Percentiles rank a stretch among this genome's conserved stretches.
Evolutionary conservation across 129 eudicot genomes (phyloP).

Genomic region (Arctium minus): DNA sequence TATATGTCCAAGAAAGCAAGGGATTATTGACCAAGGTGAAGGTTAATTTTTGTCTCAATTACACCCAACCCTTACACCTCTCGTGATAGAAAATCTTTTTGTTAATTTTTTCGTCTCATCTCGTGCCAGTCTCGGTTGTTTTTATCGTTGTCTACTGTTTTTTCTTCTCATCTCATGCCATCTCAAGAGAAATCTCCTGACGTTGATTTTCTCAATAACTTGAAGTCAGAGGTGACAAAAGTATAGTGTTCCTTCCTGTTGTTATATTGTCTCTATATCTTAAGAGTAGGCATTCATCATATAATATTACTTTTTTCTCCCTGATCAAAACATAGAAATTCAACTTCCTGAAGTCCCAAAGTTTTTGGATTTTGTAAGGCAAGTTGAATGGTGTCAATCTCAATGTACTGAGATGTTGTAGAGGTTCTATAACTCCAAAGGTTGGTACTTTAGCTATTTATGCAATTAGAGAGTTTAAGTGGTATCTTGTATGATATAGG

Average conservation of each 20-base stretch:
- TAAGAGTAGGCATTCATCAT: constrained; percentile 1
- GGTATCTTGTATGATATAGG: neutral
- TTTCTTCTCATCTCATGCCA: constrained; percentile 26
- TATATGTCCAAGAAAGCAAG: constrained; percentile 66
- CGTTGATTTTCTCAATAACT: constrained; percentile 46
- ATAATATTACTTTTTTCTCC: neutral
- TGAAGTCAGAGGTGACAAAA: constrained; percentile 69
- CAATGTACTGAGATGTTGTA: constrained; percentile 65
- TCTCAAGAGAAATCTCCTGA: constrained; percentile 51
- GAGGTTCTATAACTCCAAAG: constrained; percentile 30
- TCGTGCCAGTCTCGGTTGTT: neutral
- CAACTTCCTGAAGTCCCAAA: constrained; percentile 70
- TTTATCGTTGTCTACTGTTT: constrained; percentile 12
- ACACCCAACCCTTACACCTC: neutral
- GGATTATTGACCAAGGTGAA: constrained; percentile 49
- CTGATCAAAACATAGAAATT: constrained; percentile 50
- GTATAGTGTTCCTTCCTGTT: constrained; percentile 10
- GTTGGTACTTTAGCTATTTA: no score
- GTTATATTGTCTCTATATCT: neutral
- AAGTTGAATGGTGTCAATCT: constrained; percentile 67
- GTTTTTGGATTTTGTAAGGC: constrained; percentile 49
- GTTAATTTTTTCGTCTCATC: no score
- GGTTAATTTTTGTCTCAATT: constrained; percentile 36
- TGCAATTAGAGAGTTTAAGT: neutral
- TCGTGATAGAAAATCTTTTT: no score